Conservation (phyloP, 2,329 filamentous ascomycete genomes). For the Didymella lethalis region DNA sequence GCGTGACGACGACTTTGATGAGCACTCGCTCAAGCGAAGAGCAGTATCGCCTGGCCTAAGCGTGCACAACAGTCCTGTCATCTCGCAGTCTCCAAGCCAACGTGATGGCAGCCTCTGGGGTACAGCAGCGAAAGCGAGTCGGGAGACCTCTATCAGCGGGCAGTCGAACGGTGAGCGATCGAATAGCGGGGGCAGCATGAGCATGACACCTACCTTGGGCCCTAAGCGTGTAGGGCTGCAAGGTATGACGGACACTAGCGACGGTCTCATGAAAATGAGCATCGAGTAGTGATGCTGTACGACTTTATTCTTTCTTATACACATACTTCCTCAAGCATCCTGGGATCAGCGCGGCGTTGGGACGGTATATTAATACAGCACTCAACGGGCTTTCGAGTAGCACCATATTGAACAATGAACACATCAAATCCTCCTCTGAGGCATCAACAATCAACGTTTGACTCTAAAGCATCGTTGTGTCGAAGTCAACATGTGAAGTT, state of each 20-base stretch:
- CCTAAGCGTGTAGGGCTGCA: conserved; percentile 68
- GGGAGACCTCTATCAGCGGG: conserved; percentile 62
- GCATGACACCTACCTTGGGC: conserved; percentile 51
- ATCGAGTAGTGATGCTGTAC: conserved; percentile 69
- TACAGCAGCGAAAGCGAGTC: conserved; percentile 69
- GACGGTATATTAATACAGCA: conserved; percentile 4
- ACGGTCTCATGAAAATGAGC: conserved; percentile 95
- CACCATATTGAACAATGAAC: not conserved
- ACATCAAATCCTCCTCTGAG: not conserved
- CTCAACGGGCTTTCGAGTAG: conserved; percentile 12
- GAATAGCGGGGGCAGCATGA: conserved; percentile 59
- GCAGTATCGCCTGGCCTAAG: conserved; percentile 93
- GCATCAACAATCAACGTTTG: not conserved
- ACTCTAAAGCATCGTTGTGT: not conserved
- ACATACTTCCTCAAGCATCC: conserved; percentile 6
- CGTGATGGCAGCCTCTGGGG: conserved; percentile 75
- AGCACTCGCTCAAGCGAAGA: conserved; percentile 84
- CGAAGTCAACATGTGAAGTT: not conserved
- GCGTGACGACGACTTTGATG: conserved; percentile 89
- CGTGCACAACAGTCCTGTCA: conserved; percentile 85
- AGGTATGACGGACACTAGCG: conserved; percentile 95
- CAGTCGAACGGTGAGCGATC: conserved; percentile 60
- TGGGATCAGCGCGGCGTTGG: conserved; percentile 41
- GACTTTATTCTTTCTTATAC: conserved; percentile 6
- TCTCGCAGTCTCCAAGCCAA: conserved; percentile 80